Conservation (phyloP, 176 grass and related monocot species). For the Triticum urartu region DNA sequence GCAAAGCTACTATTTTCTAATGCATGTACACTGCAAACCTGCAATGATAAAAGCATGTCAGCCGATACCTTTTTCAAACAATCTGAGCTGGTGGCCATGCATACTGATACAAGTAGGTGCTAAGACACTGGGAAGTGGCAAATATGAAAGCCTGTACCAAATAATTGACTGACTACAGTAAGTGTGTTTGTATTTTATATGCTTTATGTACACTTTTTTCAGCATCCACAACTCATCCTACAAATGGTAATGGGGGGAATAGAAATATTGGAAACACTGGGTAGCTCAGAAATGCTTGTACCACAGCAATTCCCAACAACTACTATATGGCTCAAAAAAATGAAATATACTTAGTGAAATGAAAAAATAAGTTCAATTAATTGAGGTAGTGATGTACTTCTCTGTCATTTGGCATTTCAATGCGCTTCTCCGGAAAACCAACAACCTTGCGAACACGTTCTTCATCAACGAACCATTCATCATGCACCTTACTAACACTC, state of each 20-base stretch:
- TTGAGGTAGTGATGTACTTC: conserved; percentile 58
- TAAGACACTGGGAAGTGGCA: neutral
- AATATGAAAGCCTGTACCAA: conserved; percentile 14
- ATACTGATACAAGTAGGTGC: neutral
- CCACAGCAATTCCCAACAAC: neutral
- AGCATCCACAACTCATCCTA: conserved; percentile 22
- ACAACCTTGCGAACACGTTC: conserved; percentile 84
- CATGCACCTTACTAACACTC: conserved; percentile 99
- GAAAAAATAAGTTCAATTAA: conserved; percentile 33
- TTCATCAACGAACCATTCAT: conserved; percentile 99
- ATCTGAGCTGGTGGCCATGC: neutral
- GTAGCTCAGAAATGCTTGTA: neutral
- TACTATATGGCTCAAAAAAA: neutral
- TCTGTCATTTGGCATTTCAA: conserved; percentile 62
- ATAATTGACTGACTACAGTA: neutral
- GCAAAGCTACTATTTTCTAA: neutral
- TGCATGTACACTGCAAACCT: neutral
- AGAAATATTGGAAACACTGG: neutral
- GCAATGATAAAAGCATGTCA: neutral
- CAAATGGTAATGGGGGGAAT: neutral
- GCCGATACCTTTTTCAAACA: neutral
- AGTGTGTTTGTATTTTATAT: neutral
- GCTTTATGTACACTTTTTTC: neutral
- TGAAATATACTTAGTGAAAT: conserved; percentile 9
- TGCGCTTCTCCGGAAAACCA: conserved; percentile 74